These are phyloP conservation scores for Parastagonospora avenae DNA, from an alignment of 2,329 filamentous ascomycete genomes.

Conservation along the genomic window DNA sequence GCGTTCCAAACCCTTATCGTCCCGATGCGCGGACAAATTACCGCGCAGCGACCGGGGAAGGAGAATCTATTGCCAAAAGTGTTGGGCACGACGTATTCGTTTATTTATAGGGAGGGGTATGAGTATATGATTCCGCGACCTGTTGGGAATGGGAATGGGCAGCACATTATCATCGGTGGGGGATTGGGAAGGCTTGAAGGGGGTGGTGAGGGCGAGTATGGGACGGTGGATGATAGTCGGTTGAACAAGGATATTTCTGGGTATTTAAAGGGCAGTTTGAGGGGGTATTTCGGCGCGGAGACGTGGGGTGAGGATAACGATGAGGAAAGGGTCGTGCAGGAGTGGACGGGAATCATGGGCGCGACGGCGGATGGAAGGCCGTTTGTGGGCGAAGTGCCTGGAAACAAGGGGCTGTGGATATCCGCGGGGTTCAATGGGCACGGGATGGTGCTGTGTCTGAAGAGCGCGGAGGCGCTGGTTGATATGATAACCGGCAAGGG, in stretches of 20 bases:
- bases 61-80: constrained; percentile 45
- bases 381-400: constrained; percentile 53
- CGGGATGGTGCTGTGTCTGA: constrained; percentile 67
- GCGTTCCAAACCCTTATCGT: constrained; percentile 49
- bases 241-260: constrained; percentile 58
- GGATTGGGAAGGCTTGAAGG: constrained; percentile 53
- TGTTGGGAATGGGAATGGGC: constrained; percentile 30
- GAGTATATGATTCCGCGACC: constrained; percentile 70
- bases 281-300: constrained; percentile 57
- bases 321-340: constrained; percentile 36
- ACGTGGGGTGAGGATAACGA: constrained; percentile 43
- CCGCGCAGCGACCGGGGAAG: constrained; percentile 43
- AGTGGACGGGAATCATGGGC: constrained; percentile 60
- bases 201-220: constrained; percentile 56
- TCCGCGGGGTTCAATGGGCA: constrained; percentile 68
- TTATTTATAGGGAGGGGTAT: constrained; percentile 65
- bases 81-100: constrained; percentile 62
- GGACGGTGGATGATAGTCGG: constrained; percentile 61
- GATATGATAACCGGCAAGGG: constrained; percentile 55
- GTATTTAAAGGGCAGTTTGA: constrained; percentile 52
- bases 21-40: constrained; percentile 49
- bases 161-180: constrained; percentile 67
- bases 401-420: constrained; percentile 57
- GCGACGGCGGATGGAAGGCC: constrained; percentile 58
- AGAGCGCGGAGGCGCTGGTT: constrained; percentile 63